Conservation (phyloP, 306 rosid species). For the Malus asiatica region DNA sequence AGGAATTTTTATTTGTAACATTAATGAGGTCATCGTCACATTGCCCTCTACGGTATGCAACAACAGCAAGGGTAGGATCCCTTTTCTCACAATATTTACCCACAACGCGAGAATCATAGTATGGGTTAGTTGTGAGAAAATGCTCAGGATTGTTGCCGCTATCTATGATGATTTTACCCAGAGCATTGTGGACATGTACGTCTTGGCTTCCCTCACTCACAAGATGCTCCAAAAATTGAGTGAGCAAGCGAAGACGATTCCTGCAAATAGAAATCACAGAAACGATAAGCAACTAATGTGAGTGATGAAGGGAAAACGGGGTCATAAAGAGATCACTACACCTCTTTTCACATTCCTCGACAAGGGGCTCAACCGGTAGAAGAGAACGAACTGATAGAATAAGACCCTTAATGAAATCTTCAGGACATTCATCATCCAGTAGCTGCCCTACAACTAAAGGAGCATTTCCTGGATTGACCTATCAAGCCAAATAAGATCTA, state of each 20-base stretch:
- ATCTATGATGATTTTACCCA: slow-evolving; percentile 96
- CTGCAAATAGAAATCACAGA: slow-evolving; percentile 35
- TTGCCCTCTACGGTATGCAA: slow-evolving; percentile 91
- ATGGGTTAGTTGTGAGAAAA: slow-evolving; percentile 96
- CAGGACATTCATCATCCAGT: slow-evolving; percentile 97
- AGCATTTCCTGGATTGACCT: slow-evolving; percentile 99
- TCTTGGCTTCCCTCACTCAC: slow-evolving; percentile 99
- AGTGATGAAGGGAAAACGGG: background rate
- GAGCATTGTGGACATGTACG: slow-evolving; percentile 94
- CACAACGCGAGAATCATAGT: slow-evolving; percentile 96
- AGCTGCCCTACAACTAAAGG: slow-evolving; percentile 98
- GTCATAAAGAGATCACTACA: slow-evolving; percentile 14
- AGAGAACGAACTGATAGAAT: slow-evolving; percentile 96
- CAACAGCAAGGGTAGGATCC: slow-evolving; percentile 96
- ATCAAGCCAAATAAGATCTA: slow-evolving; percentile 14
- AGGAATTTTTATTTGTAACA: slow-evolving; percentile 87
- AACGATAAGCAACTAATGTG: slow-evolving; percentile 17
- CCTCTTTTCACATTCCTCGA: slow-evolving; percentile 96
- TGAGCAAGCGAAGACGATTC: slow-evolving; percentile 88
- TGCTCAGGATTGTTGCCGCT: slow-evolving; percentile 98
- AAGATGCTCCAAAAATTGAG: slow-evolving; percentile 95
- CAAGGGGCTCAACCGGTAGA: slow-evolving; percentile 96
- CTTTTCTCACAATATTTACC: slow-evolving; percentile 98
- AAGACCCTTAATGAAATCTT: slow-evolving; percentile 93
- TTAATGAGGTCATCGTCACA: slow-evolving; percentile 91